Percentiles rank a stretch among this genome's conserved stretches.
phyloP scores from a whole-genome alignment of 345 rosid species.

The Heritiera littoralis region DNA sequence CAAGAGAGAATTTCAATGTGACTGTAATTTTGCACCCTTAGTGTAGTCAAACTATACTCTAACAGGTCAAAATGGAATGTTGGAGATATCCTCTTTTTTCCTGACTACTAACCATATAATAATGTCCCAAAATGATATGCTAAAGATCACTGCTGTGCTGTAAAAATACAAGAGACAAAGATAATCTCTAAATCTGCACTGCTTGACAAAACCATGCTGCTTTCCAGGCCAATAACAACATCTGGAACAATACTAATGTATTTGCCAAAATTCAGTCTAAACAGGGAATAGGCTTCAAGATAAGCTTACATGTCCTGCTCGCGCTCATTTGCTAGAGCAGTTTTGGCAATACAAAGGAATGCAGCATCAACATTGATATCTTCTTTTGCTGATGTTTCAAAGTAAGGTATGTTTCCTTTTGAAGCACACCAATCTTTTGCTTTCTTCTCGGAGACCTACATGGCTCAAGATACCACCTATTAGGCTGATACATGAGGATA shows the following conservation, averaged over 20 bases:
- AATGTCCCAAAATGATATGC: not conserved
- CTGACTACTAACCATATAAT: not conserved
- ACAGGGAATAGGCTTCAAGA: not conserved
- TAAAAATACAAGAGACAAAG: slow-evolving; percentile 7
- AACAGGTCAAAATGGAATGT: not conserved
- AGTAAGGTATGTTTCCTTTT: slow-evolving; percentile 85
- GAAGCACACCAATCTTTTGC: slow-evolving; percentile 96
- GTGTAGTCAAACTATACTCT: not conserved
- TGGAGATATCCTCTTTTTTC: not conserved
- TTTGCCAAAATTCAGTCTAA: not conserved
- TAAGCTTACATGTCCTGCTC: slow-evolving; percentile 88
- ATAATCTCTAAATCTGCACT: not conserved
- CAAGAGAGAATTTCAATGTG: not conserved
- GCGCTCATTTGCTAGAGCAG: slow-evolving; percentile 76
- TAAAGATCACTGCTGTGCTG: not conserved
- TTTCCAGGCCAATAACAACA: slow-evolving; percentile 79
- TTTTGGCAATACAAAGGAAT: slow-evolving; percentile 74
- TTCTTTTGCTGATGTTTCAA: slow-evolving; percentile 96
- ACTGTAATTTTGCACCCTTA: not conserved
- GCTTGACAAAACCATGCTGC: not conserved
- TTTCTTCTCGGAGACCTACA: slow-evolving; percentile 94
- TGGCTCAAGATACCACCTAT: slow-evolving; percentile 7
- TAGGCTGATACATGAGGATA: slow-evolving; percentile 5
- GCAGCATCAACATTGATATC: slow-evolving; percentile 87
- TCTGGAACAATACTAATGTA: not conserved